A percentile compares a stretch with the other conserved stretches of the same genome.
Evolutionary conservation across 306 rosid genomes (phyloP).

Genomic region (Cercis canadensis): DNA sequence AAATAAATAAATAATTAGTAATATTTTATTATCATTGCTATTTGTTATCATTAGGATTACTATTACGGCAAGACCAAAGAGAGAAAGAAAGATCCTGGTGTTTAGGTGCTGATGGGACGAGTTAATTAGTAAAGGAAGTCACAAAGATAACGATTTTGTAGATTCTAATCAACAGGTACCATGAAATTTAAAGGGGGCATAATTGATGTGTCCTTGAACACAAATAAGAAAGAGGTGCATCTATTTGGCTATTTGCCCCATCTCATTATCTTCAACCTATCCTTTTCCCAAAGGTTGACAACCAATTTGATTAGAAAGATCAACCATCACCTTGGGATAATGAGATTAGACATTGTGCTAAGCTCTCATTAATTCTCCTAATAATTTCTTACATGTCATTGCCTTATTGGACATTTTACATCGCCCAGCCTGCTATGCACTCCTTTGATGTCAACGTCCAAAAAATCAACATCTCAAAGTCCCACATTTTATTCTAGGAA

Average conservation of each 20-base stretch:
- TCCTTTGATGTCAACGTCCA: constrained; percentile 39
- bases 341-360: constrained; percentile 49
- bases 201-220: constrained; percentile 47
- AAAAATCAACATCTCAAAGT: constrained; percentile 34
- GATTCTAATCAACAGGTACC: constrained; percentile 34
- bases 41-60: background rate
- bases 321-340: constrained; percentile 47
- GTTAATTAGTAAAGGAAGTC: constrained; percentile 24
- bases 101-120: constrained; percentile 31
- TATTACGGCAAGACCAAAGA: background rate
- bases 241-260: too few species aligned
- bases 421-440: constrained; percentile 8
- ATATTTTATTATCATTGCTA: too few species aligned
- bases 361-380: constrained; percentile 37
- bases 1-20: too few species aligned
- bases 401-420: constrained; percentile 41
- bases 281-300: constrained; percentile 44
- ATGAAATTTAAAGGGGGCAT: constrained; percentile 38
- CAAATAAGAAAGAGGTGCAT: constrained; percentile 5
- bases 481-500: constrained; percentile 44
- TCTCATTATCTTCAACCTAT: constrained; percentile 38
- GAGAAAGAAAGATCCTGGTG: background rate
- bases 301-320: constrained; percentile 55
- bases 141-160: constrained; percentile 32
- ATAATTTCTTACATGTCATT: constrained; percentile 26